Conservation (phyloP, 1,284 basidiomycete species). For the Boletus holoroseus region DNA sequence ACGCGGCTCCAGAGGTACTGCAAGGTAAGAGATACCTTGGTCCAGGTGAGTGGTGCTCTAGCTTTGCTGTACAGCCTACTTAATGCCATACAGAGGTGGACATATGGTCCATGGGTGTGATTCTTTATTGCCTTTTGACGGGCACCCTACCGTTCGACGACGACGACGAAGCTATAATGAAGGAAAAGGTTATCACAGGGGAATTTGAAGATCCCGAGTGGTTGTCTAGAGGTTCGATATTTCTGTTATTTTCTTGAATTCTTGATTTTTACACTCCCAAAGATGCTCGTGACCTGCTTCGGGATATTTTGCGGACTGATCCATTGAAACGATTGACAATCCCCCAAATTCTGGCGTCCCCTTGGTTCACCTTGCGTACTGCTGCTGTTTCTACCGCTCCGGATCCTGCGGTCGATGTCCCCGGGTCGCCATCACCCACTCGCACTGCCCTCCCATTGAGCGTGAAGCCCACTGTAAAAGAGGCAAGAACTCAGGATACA, state of each 20-base stretch:
- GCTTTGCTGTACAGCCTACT: background rate
- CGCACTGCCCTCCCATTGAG: slow-evolving; percentile 21
- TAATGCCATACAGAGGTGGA: slow-evolving; percentile 71
- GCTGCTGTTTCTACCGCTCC: slow-evolving; percentile 37
- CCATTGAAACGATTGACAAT: slow-evolving; percentile 75
- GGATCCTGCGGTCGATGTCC: slow-evolving; percentile 23
- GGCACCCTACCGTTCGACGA: slow-evolving; percentile 97
- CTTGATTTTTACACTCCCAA: slow-evolving; percentile 7
- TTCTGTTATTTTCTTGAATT: slow-evolving; percentile 1
- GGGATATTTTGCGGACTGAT: slow-evolving; percentile 76
- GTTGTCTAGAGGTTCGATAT: slow-evolving; percentile 69
- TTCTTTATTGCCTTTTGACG: slow-evolving; percentile 89
- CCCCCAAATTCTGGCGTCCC: slow-evolving; percentile 79
- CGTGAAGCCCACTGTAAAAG: slow-evolving; percentile 15
- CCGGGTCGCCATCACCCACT: slow-evolving; percentile 29
- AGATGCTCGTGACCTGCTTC: slow-evolving; percentile 83
- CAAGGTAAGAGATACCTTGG: slow-evolving; percentile 86
- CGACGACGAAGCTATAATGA: slow-evolving; percentile 90
- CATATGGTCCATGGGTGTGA: slow-evolving; percentile 95
- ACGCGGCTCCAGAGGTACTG: slow-evolving; percentile 95
- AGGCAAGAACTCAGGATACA: slow-evolving; percentile 37
- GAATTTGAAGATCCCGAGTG: slow-evolving; percentile 89
- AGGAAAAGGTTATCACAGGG: slow-evolving; percentile 79
- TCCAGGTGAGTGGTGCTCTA: slow-evolving; percentile 52
- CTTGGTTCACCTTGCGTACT: slow-evolving; percentile 74